Percentiles rank a stretch among this genome's conserved stretches.
phyloP scores from a whole-genome alignment of 345 rosid genomes.

The Luvunga scandens region DNA sequence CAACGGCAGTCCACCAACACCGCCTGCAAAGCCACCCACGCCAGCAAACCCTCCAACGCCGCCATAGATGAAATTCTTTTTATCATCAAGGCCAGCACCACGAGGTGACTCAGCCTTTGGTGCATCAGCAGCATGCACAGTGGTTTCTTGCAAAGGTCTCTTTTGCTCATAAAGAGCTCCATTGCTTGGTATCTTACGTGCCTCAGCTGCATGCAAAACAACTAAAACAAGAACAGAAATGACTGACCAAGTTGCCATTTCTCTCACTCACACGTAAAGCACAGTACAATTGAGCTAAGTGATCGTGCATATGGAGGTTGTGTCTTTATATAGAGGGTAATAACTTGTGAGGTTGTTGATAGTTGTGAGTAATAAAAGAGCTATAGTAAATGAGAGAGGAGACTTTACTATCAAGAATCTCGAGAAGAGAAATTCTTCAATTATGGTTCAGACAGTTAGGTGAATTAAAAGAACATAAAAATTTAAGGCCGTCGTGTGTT shows the following conservation, averaged over 20 bases:
- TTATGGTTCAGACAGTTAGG: conserved; percentile 27
- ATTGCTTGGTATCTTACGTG: conserved; percentile 35
- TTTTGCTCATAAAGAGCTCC: conserved; percentile 15
- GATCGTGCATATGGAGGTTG: neutral
- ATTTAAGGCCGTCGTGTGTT: conserved; percentile 27
- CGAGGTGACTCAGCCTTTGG: conserved; percentile 38
- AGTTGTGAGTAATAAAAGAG: conserved; percentile 45
- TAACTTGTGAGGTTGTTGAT: conserved; percentile 27
- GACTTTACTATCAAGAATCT: conserved; percentile 26
- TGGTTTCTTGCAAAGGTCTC: conserved; percentile 22
- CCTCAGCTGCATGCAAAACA: conserved; percentile 30
- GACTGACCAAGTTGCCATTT: conserved; percentile 18
- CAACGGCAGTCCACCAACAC: conserved; percentile 53
- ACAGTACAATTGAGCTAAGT: neutral
- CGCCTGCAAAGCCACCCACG: conserved; percentile 63
- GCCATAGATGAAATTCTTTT: conserved; percentile 55
- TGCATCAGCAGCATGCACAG: conserved; percentile 32
- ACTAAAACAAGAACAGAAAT: conserved; percentile 22
- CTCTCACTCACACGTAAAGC: neutral
- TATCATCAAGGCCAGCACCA: conserved; percentile 40
- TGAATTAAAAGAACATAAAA: conserved; percentile 23
- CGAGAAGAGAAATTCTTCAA: conserved; percentile 36
- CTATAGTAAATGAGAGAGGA: conserved; percentile 16
- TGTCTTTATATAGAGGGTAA: conserved; percentile 33
- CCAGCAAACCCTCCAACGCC: conserved; percentile 80